Conservation (phyloP, 768 basidiomycete species). For the Pleurotus djamor region DNA sequence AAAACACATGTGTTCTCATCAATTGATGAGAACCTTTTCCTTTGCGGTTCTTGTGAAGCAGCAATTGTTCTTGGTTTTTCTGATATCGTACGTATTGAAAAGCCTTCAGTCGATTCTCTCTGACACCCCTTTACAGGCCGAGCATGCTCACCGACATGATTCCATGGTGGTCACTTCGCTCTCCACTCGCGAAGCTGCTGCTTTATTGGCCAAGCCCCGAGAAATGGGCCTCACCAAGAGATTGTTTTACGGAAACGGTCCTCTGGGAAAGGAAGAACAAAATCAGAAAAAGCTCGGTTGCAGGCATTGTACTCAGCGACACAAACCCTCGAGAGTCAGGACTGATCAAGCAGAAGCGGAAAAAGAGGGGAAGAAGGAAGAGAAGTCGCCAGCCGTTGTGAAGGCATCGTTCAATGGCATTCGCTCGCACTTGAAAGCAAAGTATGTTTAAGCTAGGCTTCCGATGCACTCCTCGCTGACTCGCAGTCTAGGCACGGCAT, state of each 20-base stretch:
- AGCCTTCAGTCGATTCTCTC: background rate
- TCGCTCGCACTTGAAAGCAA: conserved; percentile 60
- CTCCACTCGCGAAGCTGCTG: conserved; percentile 13
- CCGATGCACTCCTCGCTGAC: background rate
- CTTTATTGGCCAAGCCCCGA: conserved; percentile 16
- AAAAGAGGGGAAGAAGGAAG: background rate
- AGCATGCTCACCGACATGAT: conserved; percentile 66
- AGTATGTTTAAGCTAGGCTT: conserved; percentile 33
- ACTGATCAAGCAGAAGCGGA: background rate
- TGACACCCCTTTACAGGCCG: conserved; percentile 35
- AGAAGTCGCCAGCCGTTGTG: conserved; percentile 27
- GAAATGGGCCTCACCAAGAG: conserved; percentile 16
- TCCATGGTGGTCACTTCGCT: conserved; percentile 39
- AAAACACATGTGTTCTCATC: no score
- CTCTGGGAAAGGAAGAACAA: conserved; percentile 12
- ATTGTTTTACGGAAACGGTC: conserved; percentile 13
- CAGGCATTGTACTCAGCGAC: conserved; percentile 40
- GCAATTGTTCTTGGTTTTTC: conserved; percentile 46
- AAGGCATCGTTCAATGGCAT: conserved; percentile 46
- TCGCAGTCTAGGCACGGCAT: conserved; percentile 44
- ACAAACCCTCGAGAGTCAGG: background rate
- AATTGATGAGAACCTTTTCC: no score
- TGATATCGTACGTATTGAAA: conserved; percentile 39
- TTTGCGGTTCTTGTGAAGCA: conserved; percentile 30
- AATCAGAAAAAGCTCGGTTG: conserved; percentile 43